Conservation (phyloP, 2,329 filamentous ascomycete genomes). For the Sporothrix phasma region DNA sequence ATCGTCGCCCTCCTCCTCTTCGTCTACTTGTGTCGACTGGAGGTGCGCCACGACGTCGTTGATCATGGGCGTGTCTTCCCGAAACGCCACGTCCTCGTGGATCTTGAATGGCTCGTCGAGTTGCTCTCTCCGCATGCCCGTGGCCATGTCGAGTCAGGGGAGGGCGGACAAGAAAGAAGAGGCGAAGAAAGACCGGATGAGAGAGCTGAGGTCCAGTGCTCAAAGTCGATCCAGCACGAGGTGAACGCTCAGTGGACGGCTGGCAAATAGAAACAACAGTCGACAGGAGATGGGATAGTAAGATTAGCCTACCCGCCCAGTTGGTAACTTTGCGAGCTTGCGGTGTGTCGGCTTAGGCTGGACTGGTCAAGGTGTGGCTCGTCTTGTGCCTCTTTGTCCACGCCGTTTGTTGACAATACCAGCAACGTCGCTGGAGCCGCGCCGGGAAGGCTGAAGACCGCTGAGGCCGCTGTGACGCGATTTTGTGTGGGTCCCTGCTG, state of each 20-base stretch:
- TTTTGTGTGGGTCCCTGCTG: neutral
- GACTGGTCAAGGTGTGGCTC: too few species aligned
- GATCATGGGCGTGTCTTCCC: conserved; percentile 42
- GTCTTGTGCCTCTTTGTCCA: neutral
- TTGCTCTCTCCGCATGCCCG: conserved; percentile 22
- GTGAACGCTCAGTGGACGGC: too few species aligned
- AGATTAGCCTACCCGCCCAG: neutral
- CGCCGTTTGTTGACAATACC: neutral
- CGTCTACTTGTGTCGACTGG: conserved; percentile 20
- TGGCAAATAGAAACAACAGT: neutral
- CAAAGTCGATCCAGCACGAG: too few species aligned
- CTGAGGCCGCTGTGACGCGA: conserved; percentile 8
- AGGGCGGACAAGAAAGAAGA: neutral
- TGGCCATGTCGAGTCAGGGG: conserved; percentile 11
- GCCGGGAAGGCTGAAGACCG: conserved; percentile 1
- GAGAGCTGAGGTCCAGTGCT: too few species aligned
- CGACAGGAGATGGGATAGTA: neutral
- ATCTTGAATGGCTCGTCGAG: conserved; percentile 35
- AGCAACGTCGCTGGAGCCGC: neutral
- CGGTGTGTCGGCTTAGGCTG: neutral
- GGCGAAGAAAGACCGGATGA: neutral
- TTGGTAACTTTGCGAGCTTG: neutral
- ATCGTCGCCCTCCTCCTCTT: conserved; percentile 23
- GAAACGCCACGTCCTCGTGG: conserved; percentile 38
- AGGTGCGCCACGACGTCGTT: conserved; percentile 30